Evolutionary conservation across 2,329 filamentous ascomycete species (phyloP).

Genomic region (Trichoderma lentiforme): DNA sequence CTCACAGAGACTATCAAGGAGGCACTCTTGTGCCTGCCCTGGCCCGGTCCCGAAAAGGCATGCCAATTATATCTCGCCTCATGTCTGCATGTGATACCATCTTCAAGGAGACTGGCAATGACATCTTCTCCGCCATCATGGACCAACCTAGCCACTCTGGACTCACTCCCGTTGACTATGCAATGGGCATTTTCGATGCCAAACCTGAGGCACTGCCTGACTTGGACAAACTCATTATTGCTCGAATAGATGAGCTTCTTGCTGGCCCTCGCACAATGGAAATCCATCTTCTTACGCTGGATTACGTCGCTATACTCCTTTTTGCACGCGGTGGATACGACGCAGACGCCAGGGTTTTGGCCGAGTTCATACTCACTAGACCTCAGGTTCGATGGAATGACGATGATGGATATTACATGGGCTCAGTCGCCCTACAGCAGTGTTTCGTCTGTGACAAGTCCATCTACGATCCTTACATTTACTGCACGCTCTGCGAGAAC

Average conservation of each 20-base stretch:
- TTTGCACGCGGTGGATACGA: not conserved
- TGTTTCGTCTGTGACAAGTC: not conserved
- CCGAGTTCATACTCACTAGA: not conserved
- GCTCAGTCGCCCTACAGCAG: not conserved
- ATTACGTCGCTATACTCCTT: not conserved
- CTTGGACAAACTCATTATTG: constrained; percentile 6
- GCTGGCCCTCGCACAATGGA: constrained; percentile 1
- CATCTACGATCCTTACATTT: constrained; percentile 8
- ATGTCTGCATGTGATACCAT: constrained; percentile 20
- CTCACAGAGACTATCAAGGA: constrained; percentile 20
- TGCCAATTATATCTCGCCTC: constrained; percentile 9
- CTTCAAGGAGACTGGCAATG: constrained; percentile 19
- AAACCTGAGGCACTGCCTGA: not conserved
- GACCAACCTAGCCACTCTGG: not conserved
- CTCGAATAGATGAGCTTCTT: constrained; percentile 1
- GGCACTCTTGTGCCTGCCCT: constrained; percentile 17
- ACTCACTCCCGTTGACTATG: constrained; percentile 19
- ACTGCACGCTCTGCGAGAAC: constrained; percentile 11
- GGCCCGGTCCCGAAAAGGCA: not conserved
- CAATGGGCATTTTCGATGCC: not conserved
- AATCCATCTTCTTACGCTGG: not conserved
- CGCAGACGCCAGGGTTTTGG: not conserved
- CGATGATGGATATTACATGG: constrained; percentile 1
- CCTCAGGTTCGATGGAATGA: constrained; percentile 10
- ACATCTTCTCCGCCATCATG: constrained; percentile 22